Evolutionary conservation across 2,329 filamentous ascomycete species (phyloP), one percentile per base, ranked within the genome.

Genomic region (Trichoderma arundinaceum): DNA sequence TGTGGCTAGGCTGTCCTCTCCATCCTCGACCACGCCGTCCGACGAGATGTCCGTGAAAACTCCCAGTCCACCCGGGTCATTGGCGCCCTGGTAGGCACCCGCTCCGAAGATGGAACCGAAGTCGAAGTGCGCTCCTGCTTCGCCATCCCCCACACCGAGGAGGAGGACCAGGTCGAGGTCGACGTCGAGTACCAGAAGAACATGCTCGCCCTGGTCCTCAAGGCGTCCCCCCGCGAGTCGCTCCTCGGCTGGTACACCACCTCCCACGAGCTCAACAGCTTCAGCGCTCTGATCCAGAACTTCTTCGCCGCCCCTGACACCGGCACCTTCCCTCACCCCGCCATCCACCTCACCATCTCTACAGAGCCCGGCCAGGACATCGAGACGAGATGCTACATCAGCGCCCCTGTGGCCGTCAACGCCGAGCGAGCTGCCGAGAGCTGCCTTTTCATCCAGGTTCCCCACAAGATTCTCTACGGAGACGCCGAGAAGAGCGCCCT

Each of bases 181-280:
- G 95, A 99, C 78, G 96, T 99, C 86, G 95, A 99, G 81, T 99
- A 98, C 82, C 95, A 99, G 83, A 98, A 98, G 87, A 94, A 94
- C 80, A 99, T 99, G 95, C 89, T 98, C 66, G 90, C 92, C 67
- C 84, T 99, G 73, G 94, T 97, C 78, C 88, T 98, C 72, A 94
- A 94, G 82, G 94, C 94, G 66, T 91, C 93, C 79, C 95, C 95
- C 58, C 92, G 93, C 80, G 95, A 99, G 81, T 88, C 93, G 63
- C 87, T 99, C 66, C 90, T 99, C 68, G 95, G 95, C 75, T 99
- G 95, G 95, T 99, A 99, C 83, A 96, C 95, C 69, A 99, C 95
- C 57, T 94, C 91, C 76, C 90, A 92, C 78, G 94, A 98, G 81
- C 88, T 99, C 76, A 98, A 99, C 88, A 96, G 91, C 78, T 99